phyloP scores from a whole-genome alignment of 1,284 basidiomycete genomes.

The Phaffia rhodozyma region DNA sequence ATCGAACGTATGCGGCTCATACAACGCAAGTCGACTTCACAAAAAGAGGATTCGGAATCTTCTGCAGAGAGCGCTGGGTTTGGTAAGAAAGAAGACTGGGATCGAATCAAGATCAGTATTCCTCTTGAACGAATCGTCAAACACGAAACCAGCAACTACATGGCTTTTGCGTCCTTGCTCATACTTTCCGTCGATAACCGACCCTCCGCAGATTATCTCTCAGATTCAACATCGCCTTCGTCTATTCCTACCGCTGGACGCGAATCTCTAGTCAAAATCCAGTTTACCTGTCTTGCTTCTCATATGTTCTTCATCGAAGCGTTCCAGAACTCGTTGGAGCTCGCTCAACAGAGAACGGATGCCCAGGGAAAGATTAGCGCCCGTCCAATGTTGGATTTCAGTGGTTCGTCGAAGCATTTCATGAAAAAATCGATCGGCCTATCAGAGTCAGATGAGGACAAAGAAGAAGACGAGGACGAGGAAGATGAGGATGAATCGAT shows the following conservation, averaged over 20 bases:
- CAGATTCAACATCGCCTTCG: background rate
- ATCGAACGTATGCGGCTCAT: slow-evolving; percentile 22
- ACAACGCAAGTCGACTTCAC: slow-evolving; percentile 4
- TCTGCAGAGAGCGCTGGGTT: background rate
- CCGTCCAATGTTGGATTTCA: slow-evolving; percentile 3
- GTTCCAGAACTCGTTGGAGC: slow-evolving; percentile 23
- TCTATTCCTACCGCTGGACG: background rate
- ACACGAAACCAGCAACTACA: slow-evolving; percentile 29
- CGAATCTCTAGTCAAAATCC: slow-evolving; percentile 23
- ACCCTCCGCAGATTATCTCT: background rate
- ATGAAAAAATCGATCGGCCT: no score
- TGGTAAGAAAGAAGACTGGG: slow-evolving; percentile 29
- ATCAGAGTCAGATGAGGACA: background rate
- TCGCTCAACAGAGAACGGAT: slow-evolving; percentile 16
- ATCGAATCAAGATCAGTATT: slow-evolving; percentile 46
- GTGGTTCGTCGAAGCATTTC: background rate
- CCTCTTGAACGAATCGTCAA: slow-evolving; percentile 43
- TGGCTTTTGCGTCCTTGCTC: slow-evolving; percentile 24
- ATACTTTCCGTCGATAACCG: background rate
- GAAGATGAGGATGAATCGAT: slow-evolving; percentile 17
- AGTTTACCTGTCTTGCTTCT: slow-evolving; percentile 32
- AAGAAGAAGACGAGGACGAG: slow-evolving; percentile 28
- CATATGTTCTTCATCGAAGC: slow-evolving; percentile 28
- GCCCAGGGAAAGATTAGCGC: background rate
- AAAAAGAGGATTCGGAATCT: slow-evolving; percentile 22